Conservation (phyloP, 495 filamentous ascomycete species). For the Penicillium atrosanguineum region DNA sequence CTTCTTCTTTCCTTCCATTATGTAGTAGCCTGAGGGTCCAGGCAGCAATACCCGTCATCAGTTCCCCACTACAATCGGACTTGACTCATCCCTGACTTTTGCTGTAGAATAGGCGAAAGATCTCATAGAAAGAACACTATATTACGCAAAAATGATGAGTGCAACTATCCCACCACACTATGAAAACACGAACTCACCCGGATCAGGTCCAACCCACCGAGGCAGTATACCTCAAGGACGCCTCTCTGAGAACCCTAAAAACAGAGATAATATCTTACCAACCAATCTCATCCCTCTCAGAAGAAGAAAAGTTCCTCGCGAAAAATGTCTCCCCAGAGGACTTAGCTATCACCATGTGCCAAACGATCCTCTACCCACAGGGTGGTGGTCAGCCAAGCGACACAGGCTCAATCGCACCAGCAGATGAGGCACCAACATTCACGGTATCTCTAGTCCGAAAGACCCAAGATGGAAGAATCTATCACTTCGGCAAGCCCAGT, state of each 20-base stretch:
- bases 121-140: neutral
- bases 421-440: slow-evolving; percentile 34
- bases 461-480: slow-evolving; percentile 43
- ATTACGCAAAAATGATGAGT: neutral
- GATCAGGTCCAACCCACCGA: slow-evolving; percentile 17
- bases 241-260: slow-evolving; percentile 43
- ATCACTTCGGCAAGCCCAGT: slow-evolving; percentile 57
- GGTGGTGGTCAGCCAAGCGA: slow-evolving; percentile 67
- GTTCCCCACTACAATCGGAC: slow-evolving; percentile 6
- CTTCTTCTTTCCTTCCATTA: neutral
- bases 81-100: neutral
- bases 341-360: slow-evolving; percentile 44
- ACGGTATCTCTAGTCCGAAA: slow-evolving; percentile 51
- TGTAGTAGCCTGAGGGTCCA: slow-evolving; percentile 6
- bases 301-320: slow-evolving; percentile 37
- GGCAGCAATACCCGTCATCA: slow-evolving; percentile 8
- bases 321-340: slow-evolving; percentile 19
- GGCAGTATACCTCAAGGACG: slow-evolving; percentile 54
- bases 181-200: neutral
- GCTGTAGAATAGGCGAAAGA: neutral
- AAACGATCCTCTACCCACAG: slow-evolving; percentile 65
- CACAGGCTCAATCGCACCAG: slow-evolving; percentile 47
- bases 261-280: slow-evolving; percentile 46
- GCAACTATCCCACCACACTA: no score
- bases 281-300: slow-evolving; percentile 45